phyloP scores from a whole-genome alignment of 495 filamentous ascomycete species.

The Lasiosphaeria hispida region DNA sequence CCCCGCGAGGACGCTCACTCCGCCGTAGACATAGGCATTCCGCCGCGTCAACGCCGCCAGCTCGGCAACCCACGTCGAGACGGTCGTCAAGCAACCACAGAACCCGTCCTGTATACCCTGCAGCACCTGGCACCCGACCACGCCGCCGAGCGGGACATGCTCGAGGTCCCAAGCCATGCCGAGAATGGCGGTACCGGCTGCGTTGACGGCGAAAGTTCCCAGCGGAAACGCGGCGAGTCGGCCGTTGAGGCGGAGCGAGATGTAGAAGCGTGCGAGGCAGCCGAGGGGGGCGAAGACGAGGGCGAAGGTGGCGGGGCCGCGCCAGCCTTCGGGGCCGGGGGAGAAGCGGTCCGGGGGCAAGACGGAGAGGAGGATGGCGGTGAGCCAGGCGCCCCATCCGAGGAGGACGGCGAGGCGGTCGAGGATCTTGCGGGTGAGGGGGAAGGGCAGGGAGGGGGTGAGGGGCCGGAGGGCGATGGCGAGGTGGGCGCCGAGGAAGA shows the following conservation, averaged over 20 bases:
- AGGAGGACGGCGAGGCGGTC: constrained; percentile 63
- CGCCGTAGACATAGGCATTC: constrained; percentile 76
- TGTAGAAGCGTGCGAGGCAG: constrained; percentile 71
- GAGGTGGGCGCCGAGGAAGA: constrained; percentile 74
- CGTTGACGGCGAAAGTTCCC: constrained; percentile 85
- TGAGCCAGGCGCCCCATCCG: constrained; percentile 73
- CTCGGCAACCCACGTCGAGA: constrained; percentile 91
- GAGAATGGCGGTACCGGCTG: constrained; percentile 64
- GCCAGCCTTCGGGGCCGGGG: constrained; percentile 59
- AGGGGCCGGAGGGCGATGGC: constrained; percentile 59
- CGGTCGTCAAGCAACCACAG: constrained; percentile 84
- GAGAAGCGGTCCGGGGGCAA: constrained; percentile 65
- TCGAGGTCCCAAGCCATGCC: constrained; percentile 73
- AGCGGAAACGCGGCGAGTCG: constrained; percentile 71
- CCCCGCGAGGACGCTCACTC: constrained; percentile 59
- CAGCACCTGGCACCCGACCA: constrained; percentile 73
- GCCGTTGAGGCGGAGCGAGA: constrained; percentile 64
- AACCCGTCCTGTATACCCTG: constrained; percentile 88
- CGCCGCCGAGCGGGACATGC: constrained; percentile 52
- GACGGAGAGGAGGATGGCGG: constrained; percentile 69
- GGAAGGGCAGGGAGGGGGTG: constrained; percentile 58
- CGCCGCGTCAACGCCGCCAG: constrained; percentile 62
- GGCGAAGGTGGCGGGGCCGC: constrained; percentile 70
- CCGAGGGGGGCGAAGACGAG: constrained; percentile 84
- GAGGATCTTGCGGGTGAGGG: constrained; percentile 55